phyloP scores from a whole-genome alignment of 164 flowering plant species.

The Stephania yunnanensis region DNA sequence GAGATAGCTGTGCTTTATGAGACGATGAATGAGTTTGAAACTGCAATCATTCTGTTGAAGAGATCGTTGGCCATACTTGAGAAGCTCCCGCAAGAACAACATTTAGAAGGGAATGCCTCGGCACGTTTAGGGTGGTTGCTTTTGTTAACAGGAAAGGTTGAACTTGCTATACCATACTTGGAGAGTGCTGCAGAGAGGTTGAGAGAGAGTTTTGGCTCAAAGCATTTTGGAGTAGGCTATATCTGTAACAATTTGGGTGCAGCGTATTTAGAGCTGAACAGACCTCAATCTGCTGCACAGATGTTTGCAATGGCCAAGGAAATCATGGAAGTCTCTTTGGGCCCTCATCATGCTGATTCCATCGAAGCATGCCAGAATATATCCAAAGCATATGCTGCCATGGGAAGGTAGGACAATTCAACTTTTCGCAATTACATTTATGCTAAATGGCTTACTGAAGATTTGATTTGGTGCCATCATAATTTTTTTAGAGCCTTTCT shows the following conservation, averaged over 20 bases:
- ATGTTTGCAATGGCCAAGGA: conserved; percentile 90
- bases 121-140: conserved; percentile 88
- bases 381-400: conserved; percentile 76
- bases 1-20: conserved; percentile 72
- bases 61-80: conserved; percentile 59
- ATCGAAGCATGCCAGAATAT: conserved; percentile 88
- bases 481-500: background rate
- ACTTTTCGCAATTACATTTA: background rate
- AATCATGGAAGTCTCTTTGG: conserved; percentile 85
- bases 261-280: conserved; percentile 79
- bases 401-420: conserved; percentile 53
- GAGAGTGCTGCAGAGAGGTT: conserved; percentile 81
- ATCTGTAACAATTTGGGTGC: conserved; percentile 92
- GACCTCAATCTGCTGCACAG: conserved; percentile 88
- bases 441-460: background rate
- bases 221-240: conserved; percentile 88
- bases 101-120: conserved; percentile 67
- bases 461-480: background rate
- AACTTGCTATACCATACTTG: conserved; percentile 73
- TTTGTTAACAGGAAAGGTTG: conserved; percentile 71
- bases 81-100: conserved; percentile 78
- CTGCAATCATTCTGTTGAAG: conserved; percentile 67
- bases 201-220: conserved; percentile 81
- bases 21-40: conserved; percentile 80
- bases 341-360: conserved; percentile 80